Evolutionary conservation across 202 grass and related monocot species (phyloP).

Genomic region (Musa balbisiana): DNA sequence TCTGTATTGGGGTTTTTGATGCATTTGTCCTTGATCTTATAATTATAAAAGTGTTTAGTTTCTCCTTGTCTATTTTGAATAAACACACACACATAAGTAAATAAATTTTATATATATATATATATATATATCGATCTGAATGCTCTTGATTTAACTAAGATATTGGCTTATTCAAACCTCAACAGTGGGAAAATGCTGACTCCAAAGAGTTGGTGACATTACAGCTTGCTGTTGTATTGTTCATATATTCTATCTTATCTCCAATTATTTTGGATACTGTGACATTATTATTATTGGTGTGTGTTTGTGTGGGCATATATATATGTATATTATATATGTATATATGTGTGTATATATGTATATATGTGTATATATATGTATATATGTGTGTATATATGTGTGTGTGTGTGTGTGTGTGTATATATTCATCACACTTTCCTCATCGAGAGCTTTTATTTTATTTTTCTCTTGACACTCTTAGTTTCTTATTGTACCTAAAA

Average conservation of each 20-base stretch:
- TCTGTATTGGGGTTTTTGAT: background rate
- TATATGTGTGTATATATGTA: too few species aligned
- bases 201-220: background rate
- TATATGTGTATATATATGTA: background rate
- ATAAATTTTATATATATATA: too few species aligned
- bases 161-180: too few species aligned
- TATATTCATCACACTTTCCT: background rate
- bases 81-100: too few species aligned
- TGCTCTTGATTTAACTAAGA: too few species aligned
- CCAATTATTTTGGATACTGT: background rate
- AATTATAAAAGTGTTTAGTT: too few species aligned
- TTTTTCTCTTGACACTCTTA: background rate
- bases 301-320: background rate
- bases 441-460: background rate
- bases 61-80: too few species aligned
- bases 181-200: slow-evolving; percentile 7
- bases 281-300: background rate
- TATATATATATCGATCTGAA: too few species aligned
- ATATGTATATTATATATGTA: background rate
- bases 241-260: background rate
- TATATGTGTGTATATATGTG: background rate
- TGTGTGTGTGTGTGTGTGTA: background rate
- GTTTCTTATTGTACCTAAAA: background rate
- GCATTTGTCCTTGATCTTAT: too few species aligned
- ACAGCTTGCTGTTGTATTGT: too few species aligned